Percentiles rank a stretch among this genome's conserved stretches.
phyloP scores from a whole-genome alignment of 192 early-diverging fungal genomes.

The Backusella parvicylindrica region DNA sequence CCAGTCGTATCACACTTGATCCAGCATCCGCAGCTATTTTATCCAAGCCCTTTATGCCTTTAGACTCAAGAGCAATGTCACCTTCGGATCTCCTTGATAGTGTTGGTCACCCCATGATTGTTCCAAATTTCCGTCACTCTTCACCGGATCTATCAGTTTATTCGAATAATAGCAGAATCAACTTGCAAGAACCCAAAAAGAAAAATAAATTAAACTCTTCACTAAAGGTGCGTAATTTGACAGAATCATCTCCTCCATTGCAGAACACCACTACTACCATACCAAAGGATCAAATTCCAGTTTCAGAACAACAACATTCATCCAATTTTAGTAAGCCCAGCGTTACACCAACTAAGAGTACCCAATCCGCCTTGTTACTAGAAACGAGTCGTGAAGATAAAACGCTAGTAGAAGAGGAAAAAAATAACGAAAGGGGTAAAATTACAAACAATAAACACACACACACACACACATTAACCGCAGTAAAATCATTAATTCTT shows the following conservation, averaged over 20 bases:
- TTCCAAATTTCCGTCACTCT: background rate
- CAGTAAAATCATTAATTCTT: background rate
- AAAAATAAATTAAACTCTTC: background rate
- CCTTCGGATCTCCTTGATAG: slow-evolving; percentile 30
- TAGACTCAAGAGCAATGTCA: slow-evolving; percentile 22
- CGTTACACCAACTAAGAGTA: background rate
- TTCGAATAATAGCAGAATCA: background rate
- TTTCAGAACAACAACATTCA: background rate
- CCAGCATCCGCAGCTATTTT: slow-evolving; percentile 10
- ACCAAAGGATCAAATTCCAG: background rate
- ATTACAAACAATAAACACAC: background rate
- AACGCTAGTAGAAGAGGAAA: slow-evolving; percentile 8
- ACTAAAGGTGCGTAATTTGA: background rate
- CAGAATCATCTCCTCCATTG: background rate
- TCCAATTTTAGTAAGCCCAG: background rate
- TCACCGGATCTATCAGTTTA: background rate
- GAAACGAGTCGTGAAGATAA: slow-evolving; percentile 10
- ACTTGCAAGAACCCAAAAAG: background rate
- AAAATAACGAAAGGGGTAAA: slow-evolving; percentile 1
- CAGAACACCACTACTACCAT: background rate
- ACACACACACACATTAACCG: background rate
- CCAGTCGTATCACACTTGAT: background rate
- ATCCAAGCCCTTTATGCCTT: slow-evolving; percentile 15
- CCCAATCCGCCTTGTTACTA: background rate
- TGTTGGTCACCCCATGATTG: slow-evolving; percentile 23